Conservation (phyloP, 1,284 basidiomycete genomes). For the Athelia psychrophila region DNA sequence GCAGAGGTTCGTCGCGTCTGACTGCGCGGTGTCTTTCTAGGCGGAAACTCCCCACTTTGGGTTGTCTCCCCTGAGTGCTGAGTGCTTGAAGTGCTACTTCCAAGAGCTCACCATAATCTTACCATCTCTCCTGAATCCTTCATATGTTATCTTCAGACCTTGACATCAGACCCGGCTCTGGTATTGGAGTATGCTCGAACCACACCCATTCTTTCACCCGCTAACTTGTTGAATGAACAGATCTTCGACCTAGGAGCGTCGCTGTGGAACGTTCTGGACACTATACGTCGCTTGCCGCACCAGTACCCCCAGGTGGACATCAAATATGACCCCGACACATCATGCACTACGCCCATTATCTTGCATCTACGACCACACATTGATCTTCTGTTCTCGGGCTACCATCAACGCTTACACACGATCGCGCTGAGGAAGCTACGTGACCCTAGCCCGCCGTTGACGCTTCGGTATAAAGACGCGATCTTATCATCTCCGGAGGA, state of each 20-base stretch:
- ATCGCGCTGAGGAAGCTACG: constrained; percentile 67
- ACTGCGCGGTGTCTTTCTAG: too few relatives aligned
- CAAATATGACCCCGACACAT: constrained; percentile 76
- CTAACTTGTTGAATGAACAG: not conserved
- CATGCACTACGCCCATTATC: constrained; percentile 72
- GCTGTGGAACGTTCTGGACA: constrained; percentile 78
- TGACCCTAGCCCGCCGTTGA: constrained; percentile 61
- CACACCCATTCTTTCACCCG: constrained; percentile 5
- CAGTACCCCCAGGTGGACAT: constrained; percentile 80
- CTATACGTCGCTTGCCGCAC: constrained; percentile 59
- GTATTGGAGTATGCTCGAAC: constrained; percentile 74
- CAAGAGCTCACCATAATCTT: too few relatives aligned
- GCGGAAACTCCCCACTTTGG: too few relatives aligned
- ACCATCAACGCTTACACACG: constrained; percentile 72
- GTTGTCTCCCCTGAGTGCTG: too few relatives aligned
- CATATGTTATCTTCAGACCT: constrained; percentile 70
- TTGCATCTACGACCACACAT: constrained; percentile 77
- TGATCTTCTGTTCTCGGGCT: constrained; percentile 76
- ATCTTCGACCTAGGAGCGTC: constrained; percentile 58
- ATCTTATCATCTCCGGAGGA: constrained; percentile 59
- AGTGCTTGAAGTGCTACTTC: constrained; percentile 1
- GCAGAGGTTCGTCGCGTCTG: too few relatives aligned
- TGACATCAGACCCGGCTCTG: constrained; percentile 75
- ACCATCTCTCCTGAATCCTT: too few relatives aligned
- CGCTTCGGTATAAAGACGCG: constrained; percentile 66